Evolutionary conservation across 1,284 basidiomycete genomes (phyloP).

Genomic region (Anthracocystis panici-leucophaei): DNA sequence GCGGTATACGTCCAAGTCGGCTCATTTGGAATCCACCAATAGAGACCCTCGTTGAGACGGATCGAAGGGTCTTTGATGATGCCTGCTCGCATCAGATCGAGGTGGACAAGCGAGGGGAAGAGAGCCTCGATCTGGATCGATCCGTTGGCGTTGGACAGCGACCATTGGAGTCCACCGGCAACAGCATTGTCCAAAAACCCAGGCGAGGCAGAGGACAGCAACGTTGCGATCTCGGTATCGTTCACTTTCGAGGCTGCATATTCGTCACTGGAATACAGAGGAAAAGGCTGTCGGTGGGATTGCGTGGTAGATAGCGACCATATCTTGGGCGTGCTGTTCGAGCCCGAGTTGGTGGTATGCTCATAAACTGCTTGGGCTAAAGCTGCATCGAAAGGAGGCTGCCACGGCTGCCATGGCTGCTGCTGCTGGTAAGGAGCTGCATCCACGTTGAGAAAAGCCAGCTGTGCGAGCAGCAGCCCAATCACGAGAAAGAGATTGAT

Average conservation of each 20-base stretch:
- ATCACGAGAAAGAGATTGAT: slow-evolving; percentile 6
- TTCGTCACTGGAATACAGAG: slow-evolving; percentile 3
- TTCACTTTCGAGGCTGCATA: no score
- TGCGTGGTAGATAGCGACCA: slow-evolving; percentile 23
- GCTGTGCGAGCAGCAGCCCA: neutral
- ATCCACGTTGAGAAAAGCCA: neutral
- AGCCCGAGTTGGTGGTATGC: no score
- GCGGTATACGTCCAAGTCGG: slow-evolving; percentile 76
- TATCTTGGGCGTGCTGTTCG: slow-evolving; percentile 1
- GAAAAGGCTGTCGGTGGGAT: slow-evolving; percentile 30
- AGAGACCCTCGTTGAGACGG: slow-evolving; percentile 75
- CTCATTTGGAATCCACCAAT: slow-evolving; percentile 76
- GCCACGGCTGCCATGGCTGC: slow-evolving; percentile 15
- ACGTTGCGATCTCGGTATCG: neutral
- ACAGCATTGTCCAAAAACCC: slow-evolving; percentile 8
- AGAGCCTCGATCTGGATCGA: slow-evolving; percentile 74
- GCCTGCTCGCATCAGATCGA: slow-evolving; percentile 74
- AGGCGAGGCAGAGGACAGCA: neutral
- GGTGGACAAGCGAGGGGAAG: slow-evolving; percentile 75
- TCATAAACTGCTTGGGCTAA: neutral
- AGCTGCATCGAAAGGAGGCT: slow-evolving; percentile 3
- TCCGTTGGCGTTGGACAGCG: slow-evolving; percentile 74
- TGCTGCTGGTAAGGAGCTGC: neutral
- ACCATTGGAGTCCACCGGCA: slow-evolving; percentile 70
- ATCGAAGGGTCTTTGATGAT: slow-evolving; percentile 75